Base-by-base conservation (phyloP, 2,329 filamentous ascomycete species). In the Hymenoscyphus occultus region DNA sequence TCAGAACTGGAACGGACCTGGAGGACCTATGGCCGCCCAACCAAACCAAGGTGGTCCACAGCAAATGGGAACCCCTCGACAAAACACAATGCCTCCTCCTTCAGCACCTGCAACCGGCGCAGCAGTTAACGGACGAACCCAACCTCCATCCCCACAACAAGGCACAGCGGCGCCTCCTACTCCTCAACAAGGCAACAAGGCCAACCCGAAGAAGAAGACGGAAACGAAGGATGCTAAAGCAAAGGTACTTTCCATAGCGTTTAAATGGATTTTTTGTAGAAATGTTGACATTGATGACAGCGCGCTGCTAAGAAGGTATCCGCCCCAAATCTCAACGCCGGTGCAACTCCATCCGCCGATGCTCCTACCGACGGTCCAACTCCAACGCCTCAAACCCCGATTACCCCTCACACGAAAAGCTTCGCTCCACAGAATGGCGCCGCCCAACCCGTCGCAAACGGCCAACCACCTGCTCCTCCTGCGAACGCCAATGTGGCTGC, bases 191-290 rank as follows among this genome's bases (percentile, higher is more conserved):
- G 77, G 81, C 1, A 89, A 87, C 74, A 94, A 94, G 80, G 78
- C 89, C 3, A 87, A 86, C 40, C 89, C 90, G 0, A 93, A 92
- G 77, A 93, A 92, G 77, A 94, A 94, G 84, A 91, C 92, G 80
- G 86, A 90, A 0, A 90, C 91, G 74, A 94, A 94, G 84, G 92
- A 93, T 80, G 84, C 84, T 5, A 90, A 89, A 77, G 66, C 71
- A 70, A 91, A 92, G 87, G 89, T 91, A 84, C 79, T 80, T 73
- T 71, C 68, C 67, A 69, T 73, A 71, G 70, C 69, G 70, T 72
- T 62, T 72, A 65, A 70, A 72, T 69, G 68, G 64, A 70, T 70
- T 71, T 73, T 73, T 75, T 74, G 71, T 73, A 69, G 72, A 75
- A 73, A 74, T 73, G 71, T 72, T 70, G 68, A 74, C 69, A 69